phyloP scores from a whole-genome alignment of 208 protist species.

The Leishmania lainsoni region DNA sequence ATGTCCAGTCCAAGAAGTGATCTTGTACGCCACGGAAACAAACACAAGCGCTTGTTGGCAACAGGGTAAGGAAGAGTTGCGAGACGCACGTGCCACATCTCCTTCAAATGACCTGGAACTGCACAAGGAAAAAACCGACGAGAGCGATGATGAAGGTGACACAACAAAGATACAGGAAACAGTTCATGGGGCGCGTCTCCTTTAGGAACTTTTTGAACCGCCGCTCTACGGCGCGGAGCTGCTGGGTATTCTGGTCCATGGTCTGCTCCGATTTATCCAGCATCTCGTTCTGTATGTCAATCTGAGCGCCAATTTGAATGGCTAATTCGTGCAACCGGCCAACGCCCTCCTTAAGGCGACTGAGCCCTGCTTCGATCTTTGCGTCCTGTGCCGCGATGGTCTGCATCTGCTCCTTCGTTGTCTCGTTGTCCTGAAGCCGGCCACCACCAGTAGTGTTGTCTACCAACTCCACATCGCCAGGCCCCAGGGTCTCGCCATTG shows the following conservation, averaged over 20 bases:
- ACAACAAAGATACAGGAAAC: constrained; percentile 63
- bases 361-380: constrained; percentile 64
- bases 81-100: not conserved
- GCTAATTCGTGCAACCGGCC: constrained; percentile 55
- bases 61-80: not conserved
- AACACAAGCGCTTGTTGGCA: not conserved
- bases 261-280: constrained; percentile 65
- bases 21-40: not conserved
- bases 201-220: constrained; percentile 61
- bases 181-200: constrained; percentile 67
- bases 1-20: not conserved
- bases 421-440: constrained; percentile 60
- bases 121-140: constrained; percentile 66
- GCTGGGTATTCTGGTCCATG: constrained; percentile 52
- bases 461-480: constrained; percentile 38
- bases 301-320: constrained; percentile 57
- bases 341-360: constrained; percentile 63
- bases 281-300: constrained; percentile 76
- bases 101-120: constrained; percentile 68
- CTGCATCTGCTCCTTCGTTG: constrained; percentile 68
- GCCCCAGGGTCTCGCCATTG: constrained; percentile 12
- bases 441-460: constrained; percentile 65
- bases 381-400: constrained; percentile 60
- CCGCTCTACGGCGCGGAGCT: constrained; percentile 55
- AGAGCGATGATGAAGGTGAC: constrained; percentile 63